Percentiles rank a stretch among this genome's conserved stretches.
Evolutionary conservation across 2,329 filamentous ascomycete species (phyloP).

Genomic region (Apiospora malaysiana): DNA sequence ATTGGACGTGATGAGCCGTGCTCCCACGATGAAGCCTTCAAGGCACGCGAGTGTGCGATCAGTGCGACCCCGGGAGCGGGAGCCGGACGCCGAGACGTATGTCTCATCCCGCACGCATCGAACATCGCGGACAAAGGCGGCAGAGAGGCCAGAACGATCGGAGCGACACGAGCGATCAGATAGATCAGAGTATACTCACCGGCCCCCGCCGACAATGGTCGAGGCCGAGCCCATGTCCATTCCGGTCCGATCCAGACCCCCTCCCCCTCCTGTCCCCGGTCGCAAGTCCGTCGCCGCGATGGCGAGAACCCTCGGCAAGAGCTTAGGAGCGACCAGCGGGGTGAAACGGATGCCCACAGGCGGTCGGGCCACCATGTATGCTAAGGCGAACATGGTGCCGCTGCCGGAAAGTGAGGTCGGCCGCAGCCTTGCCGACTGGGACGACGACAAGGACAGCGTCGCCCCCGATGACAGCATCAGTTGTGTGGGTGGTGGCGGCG

Average conservation of each 20-base stretch:
- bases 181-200: constrained; percentile 42
- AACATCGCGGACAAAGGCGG: background rate
- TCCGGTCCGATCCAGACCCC: constrained; percentile 22
- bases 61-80: constrained; percentile 13
- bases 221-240: constrained; percentile 18
- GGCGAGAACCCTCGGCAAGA: background rate
- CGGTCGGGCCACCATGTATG: constrained; percentile 15
- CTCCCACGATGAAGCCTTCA: constrained; percentile 15
- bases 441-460: constrained; percentile 59
- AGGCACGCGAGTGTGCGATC: constrained; percentile 23
- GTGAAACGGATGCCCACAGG: constrained; percentile 15
- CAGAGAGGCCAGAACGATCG: constrained; percentile 25
- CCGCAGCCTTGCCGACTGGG: constrained; percentile 30
- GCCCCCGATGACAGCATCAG: constrained; percentile 68
- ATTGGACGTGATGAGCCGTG: constrained; percentile 22
- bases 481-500: constrained; percentile 56
- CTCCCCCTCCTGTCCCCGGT: background rate
- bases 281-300: constrained; percentile 1
- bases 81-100: constrained; percentile 24
- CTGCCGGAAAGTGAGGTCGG: constrained; percentile 20
- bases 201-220: constrained; percentile 28
- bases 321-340: background rate
- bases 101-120: constrained; percentile 21
- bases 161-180: constrained; percentile 38
- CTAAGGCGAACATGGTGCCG: constrained; percentile 16